Percentiles rank a stretch among this genome's conserved stretches.
phyloP scores from a whole-genome alignment of 2,329 filamentous ascomycete genomes.

The Knufia fluminis region DNA sequence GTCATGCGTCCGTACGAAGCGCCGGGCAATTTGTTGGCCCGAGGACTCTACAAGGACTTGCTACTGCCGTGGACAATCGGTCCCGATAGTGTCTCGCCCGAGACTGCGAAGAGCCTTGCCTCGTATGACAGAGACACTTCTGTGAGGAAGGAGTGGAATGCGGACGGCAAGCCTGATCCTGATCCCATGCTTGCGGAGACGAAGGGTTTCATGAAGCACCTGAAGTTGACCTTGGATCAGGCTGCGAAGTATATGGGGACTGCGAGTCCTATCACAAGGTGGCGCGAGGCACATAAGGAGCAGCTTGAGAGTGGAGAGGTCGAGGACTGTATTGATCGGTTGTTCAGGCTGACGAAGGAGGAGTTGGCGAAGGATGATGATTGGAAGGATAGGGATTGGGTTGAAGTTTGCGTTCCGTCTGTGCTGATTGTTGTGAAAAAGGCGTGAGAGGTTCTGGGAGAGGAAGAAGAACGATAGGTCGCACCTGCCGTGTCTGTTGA shows the following conservation, averaged over 20 bases:
- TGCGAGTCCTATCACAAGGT: slow-evolving; percentile 32
- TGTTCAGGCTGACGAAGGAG: slow-evolving; percentile 21
- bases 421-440: slow-evolving; percentile 22
- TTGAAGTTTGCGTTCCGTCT: slow-evolving; percentile 16
- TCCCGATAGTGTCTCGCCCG: slow-evolving; percentile 2
- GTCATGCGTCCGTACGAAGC: slow-evolving; percentile 32
- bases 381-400: slow-evolving; percentile 22
- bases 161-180: slow-evolving; percentile 10
- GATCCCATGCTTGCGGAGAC: slow-evolving; percentile 16
- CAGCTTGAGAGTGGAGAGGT: slow-evolving; percentile 27
- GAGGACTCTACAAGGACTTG: slow-evolving; percentile 35
- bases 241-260: slow-evolving; percentile 27
- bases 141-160: slow-evolving; percentile 14
- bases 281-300: slow-evolving; percentile 33
- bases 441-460: too few species aligned
- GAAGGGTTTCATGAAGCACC: slow-evolving; percentile 25
- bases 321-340: slow-evolving; percentile 27
- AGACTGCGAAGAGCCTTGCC: slow-evolving; percentile 22
- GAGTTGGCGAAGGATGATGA: slow-evolving; percentile 23
- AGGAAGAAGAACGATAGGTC: too few species aligned
- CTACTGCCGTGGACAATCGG: slow-evolving; percentile 41
- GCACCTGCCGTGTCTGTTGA: too few species aligned
- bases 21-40: slow-evolving; percentile 36
- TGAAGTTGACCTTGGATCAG: slow-evolving; percentile 20
- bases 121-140: slow-evolving; percentile 13